Base-by-base conservation (phyloP, 2,329 filamentous ascomycete species). In the Acrodontium crateriforme region DNA sequence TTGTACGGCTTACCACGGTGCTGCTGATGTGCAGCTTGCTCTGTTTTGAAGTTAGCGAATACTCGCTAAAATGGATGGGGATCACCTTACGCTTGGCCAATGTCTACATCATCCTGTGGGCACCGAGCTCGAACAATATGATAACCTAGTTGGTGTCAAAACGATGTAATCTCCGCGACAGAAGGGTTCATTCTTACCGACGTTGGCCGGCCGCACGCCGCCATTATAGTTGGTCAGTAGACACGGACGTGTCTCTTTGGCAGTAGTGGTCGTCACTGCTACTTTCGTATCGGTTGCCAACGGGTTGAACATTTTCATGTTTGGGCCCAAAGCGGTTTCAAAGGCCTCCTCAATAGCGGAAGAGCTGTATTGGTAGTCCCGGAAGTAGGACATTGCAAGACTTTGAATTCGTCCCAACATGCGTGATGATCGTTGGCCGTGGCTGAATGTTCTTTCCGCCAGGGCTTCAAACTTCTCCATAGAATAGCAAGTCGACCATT, bases 181-280 rank as follows among this genome's bases (percentile, higher is more conserved):
- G 22, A 26, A n/a, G n/a, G n/a, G n/a, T n/a, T n/a, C n/a, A n/a
- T n/a, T n/a, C 31, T 22, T 31, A 38, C 39, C 30, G 8, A 27
- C 26, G 9, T 22, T 11, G n/a, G 8, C 18, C n/a, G 33, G 28
- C 9, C 40, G 24, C 5, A 24, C 22, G 14, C 35, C 29, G 9
- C 42, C 35, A 25, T 51, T 51, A 15, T 52, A 51, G 27, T 51
- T 51, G 1, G 47, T 35, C 16, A 52, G 41, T n/a, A 52, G 22
- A 34, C 32, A 44, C 9, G 38, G 33, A 2, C 33, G 12, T 8
- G 35, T 32, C 10, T 42, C 29, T n/a, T 34, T 29, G 5, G 41
- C 41, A 4, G 38, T 37, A 3, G 40, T 48, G 6, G 46, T 46
- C 4, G 44, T 50, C 8, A 52, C 42, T 5, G 43, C 43, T 3